Evolutionary conservation across 148 eudicot species (phyloP), one percentile per base, ranked within the genome.

Genomic region (Chenopodium album): DNA sequence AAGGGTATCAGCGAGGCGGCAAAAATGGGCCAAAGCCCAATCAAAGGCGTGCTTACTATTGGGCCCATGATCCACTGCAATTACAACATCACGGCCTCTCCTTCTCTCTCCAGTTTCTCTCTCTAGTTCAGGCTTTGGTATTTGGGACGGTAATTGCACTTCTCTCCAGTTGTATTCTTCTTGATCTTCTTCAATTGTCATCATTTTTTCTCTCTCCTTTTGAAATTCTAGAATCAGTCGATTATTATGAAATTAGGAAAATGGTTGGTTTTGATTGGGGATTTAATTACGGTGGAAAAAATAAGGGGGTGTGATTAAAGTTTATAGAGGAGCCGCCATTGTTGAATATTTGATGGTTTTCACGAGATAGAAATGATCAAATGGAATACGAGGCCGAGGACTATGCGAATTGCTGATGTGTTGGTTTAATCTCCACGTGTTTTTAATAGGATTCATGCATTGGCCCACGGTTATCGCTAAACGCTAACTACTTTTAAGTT

Each of bases 11-110:
- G 93, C 93, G 73, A 90, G 85, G 52, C 92, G 84, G 79, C 90
- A 85, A 78, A 90, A 84, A 67, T 90, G 93, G 13, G 78, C 80
- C 1, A 92, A 60, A 12, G 91, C 92, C 97, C 97, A 94, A 88
- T 94, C 92, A 76, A 94, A 94, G 54, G 98, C 97, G 87, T 93
- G 98, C 71, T 90, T 94, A 79, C 92, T 87, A 64, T 89, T 92
- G 10, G 94, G 94, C 2, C 98, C 94, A 76, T 94, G 98, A 86
- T 94, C 98, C 3, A 92, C 78, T 23, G 95, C 97, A 17, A 94
- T 82, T 0, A 94, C 47, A 9, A 94, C 88, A 56, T 89, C 92
- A 14, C 98, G 86, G 48, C 94, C 97, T 19, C 93, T 85, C 23
- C 94, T 85, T 17, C 97, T 80, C 86, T 91, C 94, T 32, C 92